Conservation (phyloP, 2,329 filamentous ascomycete species). For the Stagonosporopsis rhizophila region DNA sequence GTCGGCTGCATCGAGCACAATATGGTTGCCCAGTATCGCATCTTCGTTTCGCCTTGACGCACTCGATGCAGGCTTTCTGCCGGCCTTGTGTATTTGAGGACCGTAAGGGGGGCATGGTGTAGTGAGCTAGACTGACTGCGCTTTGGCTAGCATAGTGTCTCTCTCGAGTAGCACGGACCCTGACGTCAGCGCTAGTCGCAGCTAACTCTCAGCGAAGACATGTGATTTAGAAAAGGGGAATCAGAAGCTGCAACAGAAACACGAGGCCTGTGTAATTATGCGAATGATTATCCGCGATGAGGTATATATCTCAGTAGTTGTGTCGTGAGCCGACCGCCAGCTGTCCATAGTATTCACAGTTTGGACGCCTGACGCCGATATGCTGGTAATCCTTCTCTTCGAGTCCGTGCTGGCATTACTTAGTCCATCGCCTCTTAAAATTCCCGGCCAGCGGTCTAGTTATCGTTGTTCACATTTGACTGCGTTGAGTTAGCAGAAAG, state of each 20-base stretch:
- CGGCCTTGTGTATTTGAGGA: constrained; percentile 34
- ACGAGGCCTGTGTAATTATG: background rate
- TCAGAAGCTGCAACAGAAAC: background rate
- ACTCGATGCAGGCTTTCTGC: constrained; percentile 65
- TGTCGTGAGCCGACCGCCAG: constrained; percentile 1
- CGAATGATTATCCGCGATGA: background rate
- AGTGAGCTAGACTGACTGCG: background rate
- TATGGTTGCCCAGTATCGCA: constrained; percentile 61
- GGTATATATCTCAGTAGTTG: constrained; percentile 1
- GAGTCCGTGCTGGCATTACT: constrained; percentile 17
- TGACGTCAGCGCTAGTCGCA: constrained; percentile 11
- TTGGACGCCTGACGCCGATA: constrained; percentile 27
- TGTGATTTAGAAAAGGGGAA: background rate
- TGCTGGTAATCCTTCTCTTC: constrained; percentile 29
- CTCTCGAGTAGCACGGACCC: background rate
- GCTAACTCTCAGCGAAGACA: background rate
- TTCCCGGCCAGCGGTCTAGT: constrained; percentile 12
- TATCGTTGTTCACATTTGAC: constrained; percentile 16
- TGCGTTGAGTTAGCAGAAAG: constrained; percentile 2
- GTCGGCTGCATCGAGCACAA: constrained; percentile 61
- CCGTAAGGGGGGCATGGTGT: constrained; percentile 52
- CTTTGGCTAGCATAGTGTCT: background rate
- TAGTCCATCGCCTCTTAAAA: background rate
- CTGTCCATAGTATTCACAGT: constrained; percentile 15
- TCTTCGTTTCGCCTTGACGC: constrained; percentile 64